A percentile compares a stretch with the other conserved stretches of the same genome.
These are phyloP conservation scores for Hypoxylon sp. DNA, from an alignment of 2,329 filamentous ascomycete genomes.

Conservation along the genomic window DNA sequence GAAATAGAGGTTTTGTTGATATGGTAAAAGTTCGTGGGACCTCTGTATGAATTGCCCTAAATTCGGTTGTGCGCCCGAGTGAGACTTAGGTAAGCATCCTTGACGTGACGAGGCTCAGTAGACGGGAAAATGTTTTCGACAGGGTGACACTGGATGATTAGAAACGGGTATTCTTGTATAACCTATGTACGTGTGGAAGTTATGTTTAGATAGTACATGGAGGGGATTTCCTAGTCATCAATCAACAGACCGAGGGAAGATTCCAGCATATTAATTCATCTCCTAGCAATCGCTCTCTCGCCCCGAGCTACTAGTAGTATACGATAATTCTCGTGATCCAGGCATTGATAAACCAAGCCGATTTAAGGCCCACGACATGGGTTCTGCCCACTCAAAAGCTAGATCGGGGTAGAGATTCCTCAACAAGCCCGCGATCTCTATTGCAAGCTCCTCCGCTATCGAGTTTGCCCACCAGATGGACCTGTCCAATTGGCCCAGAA, in stretches of 20 bases:
- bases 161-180: not conserved
- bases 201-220: not conserved
- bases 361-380: slow-evolving; percentile 47
- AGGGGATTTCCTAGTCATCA: not conserved
- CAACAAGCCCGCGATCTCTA: slow-evolving; percentile 48
- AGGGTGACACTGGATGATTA: not conserved
- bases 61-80: not conserved
- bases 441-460: slow-evolving; percentile 42
- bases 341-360: slow-evolving; percentile 40
- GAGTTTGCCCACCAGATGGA: slow-evolving; percentile 46
- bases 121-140: not conserved
- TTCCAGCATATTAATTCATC: not conserved
- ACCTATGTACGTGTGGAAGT: no score
- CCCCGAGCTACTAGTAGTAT: slow-evolving; percentile 2
- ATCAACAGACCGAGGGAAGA: not conserved
- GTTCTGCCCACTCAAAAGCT: slow-evolving; percentile 45
- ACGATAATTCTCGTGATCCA: slow-evolving; percentile 21
- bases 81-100: not conserved
- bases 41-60: no score
- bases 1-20: no score
- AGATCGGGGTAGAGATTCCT: slow-evolving; percentile 32
- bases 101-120: not conserved
- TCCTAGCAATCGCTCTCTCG: slow-evolving; percentile 5
- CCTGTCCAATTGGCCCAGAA: slow-evolving; percentile 47
- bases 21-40: no score